Evolutionary conservation across 169 alveolate species (phyloP), one percentile per base, ranked within the genome.

Genomic region (Cryptosporidium sp.): DNA sequence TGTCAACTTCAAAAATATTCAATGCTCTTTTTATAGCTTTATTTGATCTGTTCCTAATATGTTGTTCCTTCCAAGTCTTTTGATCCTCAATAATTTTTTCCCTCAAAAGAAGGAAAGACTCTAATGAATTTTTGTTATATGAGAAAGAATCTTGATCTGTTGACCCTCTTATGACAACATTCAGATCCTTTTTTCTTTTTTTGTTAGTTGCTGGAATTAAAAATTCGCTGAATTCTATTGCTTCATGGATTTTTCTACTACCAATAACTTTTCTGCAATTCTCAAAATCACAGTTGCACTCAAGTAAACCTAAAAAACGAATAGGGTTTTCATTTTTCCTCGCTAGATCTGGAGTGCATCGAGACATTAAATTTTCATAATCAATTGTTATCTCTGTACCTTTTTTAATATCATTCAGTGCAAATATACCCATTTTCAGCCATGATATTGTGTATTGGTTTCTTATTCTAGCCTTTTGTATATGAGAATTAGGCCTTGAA

Each of bases 311-410:
- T 29, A 80, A 31, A 62, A 58, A 80, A 45, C 80, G 45, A 42
- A 16, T 39, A 1, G 60, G 23, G 23, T 39, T 44, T 37, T 62
- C 68, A 9, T 29, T 23, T 29, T 60, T 73, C 33, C 39, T 75
- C 7, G 16, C 48, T 0, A 37, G 52, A 37, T 35, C 67, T 26
- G 89, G 89, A 39, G 60, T 80, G 14, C 53, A 35, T 7, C 73
- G 12, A 10, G 65, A 44, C 65, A 80, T 26, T 29, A 80, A 18
- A 29, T 80, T 80, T 80, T 80, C 89, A 80, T 80, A 80, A 18
- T 80, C 89, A n/a, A 80, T 80, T 16, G 89, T 80, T 42, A 80
- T 42, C 44, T 80, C 89, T 23, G 75, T 44, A 65, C 75, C 89
- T 44, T 80, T 80, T 58, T 60, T 69, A 45, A 80, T 16, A 42